Conservation (phyloP, 192 early-diverging fungal genomes). For the Phycomyces nitens region DNA sequence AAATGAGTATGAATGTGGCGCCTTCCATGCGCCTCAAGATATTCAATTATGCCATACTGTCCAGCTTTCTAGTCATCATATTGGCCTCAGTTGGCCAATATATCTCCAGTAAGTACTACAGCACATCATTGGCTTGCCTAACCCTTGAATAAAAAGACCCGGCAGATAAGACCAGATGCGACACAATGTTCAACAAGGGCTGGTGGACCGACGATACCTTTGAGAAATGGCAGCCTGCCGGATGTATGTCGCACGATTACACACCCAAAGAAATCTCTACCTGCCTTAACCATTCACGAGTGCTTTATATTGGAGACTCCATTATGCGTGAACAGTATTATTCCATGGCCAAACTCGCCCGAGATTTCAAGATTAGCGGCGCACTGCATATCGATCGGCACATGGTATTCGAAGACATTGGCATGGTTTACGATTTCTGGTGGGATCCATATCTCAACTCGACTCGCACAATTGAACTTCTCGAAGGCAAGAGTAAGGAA, state of each 20-base stretch:
- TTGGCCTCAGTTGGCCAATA: too few species aligned
- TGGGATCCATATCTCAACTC: constrained; percentile 75
- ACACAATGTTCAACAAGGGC: constrained; percentile 40
- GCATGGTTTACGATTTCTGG: constrained; percentile 52
- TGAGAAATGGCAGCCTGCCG: constrained; percentile 55
- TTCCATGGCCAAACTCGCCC: constrained; percentile 45
- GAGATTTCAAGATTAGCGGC: constrained; percentile 30
- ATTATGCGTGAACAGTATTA: constrained; percentile 59
- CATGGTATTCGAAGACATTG: constrained; percentile 23
- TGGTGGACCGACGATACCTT: constrained; percentile 47
- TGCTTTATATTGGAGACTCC: constrained; percentile 70
- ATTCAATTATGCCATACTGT: too few species aligned
- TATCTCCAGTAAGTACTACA: too few species aligned
- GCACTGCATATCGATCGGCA: constrained; percentile 44
- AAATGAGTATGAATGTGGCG: too few species aligned
- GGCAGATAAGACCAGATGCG: too few species aligned
- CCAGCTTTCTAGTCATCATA: too few species aligned
- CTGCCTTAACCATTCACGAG: constrained; percentile 47
- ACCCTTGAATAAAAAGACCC: too few species aligned
- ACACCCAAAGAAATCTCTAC: constrained; percentile 29
- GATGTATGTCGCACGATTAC: constrained; percentile 60
- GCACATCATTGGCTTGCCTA: too few species aligned
- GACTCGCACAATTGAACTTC: constrained; percentile 31
- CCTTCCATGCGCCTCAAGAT: too few species aligned
- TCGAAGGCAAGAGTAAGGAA: not conserved